A percentile compares a stretch with the other conserved stretches of the same genome.
Evolutionary conservation across 495 filamentous ascomycete species (phyloP).

Genomic region (Penicillium subrubescens): DNA sequence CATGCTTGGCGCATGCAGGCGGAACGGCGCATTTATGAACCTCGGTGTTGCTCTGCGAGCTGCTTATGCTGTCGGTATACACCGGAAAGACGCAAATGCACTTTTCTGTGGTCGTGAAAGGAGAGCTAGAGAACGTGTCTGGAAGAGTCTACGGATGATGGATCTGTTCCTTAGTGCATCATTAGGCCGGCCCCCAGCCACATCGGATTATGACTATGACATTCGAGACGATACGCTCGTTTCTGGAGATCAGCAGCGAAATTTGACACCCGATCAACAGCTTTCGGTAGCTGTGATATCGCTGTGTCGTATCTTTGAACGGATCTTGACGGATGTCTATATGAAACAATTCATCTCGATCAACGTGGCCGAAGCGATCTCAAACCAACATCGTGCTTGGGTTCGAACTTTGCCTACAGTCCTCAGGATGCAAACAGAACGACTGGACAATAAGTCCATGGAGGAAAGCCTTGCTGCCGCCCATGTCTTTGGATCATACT

Average conservation of each 20-base stretch:
- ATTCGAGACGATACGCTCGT: constrained; percentile 36
- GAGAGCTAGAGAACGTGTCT: constrained; percentile 56
- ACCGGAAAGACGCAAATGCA: constrained; percentile 62
- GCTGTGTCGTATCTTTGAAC: constrained; percentile 64
- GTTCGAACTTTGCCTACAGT: constrained; percentile 39
- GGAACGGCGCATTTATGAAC: constrained; percentile 61
- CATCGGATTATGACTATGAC: constrained; percentile 60
- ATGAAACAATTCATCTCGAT: constrained; percentile 70
- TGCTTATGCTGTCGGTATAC: constrained; percentile 61
- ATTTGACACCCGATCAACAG: constrained; percentile 33
- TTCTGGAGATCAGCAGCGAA: constrained; percentile 24
- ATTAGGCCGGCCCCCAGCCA: constrained; percentile 60
- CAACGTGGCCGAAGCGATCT: constrained; percentile 64
- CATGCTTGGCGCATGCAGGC: constrained; percentile 62
- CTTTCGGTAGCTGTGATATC: constrained; percentile 39
- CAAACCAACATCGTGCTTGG: constrained; percentile 55
- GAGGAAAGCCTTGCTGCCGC: constrained; percentile 63
- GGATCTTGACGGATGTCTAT: constrained; percentile 68
- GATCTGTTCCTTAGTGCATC: constrained; percentile 63
- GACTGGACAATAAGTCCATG: constrained; percentile 41
- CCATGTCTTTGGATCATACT: constrained; percentile 69
- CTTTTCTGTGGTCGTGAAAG: constrained; percentile 54
- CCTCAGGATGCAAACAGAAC: constrained; percentile 40
- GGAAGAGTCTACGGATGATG: constrained; percentile 63
- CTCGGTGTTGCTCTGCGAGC: constrained; percentile 57